phyloP scores from a whole-genome alignment of 1,284 basidiomycete species.

The Taiwanofungus camphoratus region DNA sequence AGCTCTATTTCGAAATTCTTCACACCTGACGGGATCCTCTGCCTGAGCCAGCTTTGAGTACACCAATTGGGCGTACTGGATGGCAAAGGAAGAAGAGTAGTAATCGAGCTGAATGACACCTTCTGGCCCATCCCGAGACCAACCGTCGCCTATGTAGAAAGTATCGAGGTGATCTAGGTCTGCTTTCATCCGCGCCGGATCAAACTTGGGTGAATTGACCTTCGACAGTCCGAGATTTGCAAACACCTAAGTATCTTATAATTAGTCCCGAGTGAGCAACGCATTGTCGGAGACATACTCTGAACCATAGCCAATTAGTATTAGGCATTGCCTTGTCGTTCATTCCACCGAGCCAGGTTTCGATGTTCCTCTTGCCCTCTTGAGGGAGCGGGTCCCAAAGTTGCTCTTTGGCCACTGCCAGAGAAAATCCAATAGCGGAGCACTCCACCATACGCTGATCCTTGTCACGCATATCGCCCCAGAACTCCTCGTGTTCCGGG shows the following conservation, averaged over 20 bases:
- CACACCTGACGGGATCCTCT: constrained; percentile 59
- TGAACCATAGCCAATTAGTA: constrained; percentile 81
- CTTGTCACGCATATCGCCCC: constrained; percentile 69
- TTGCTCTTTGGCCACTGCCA: constrained; percentile 60
- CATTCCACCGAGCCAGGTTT: constrained; percentile 67
- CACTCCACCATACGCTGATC: constrained; percentile 84
- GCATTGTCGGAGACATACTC: constrained; percentile 34
- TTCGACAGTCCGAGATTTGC: constrained; percentile 69
- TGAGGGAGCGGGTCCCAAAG: constrained; percentile 58
- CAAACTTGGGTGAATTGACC: constrained; percentile 53
- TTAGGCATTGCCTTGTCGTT: constrained; percentile 72
- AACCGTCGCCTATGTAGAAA: constrained; percentile 72
- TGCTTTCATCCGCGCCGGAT: constrained; percentile 58
- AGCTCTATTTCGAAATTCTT: constrained; percentile 60
- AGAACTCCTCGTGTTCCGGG: constrained; percentile 62
- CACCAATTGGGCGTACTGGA: constrained; percentile 68
- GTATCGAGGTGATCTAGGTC: constrained; percentile 77
- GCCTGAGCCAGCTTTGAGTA: constrained; percentile 64
- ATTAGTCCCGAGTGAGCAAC: background rate
- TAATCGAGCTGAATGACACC: constrained; percentile 77
- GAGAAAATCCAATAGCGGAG: constrained; percentile 68
- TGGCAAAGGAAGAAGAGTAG: constrained; percentile 76
- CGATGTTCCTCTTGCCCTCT: constrained; percentile 51
- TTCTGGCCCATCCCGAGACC: constrained; percentile 74
- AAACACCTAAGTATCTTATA: constrained; percentile 44